These are phyloP conservation scores for Xerophyta viscosa DNA, from an alignment of 106 monocot species.

Conservation along the genomic window DNA sequence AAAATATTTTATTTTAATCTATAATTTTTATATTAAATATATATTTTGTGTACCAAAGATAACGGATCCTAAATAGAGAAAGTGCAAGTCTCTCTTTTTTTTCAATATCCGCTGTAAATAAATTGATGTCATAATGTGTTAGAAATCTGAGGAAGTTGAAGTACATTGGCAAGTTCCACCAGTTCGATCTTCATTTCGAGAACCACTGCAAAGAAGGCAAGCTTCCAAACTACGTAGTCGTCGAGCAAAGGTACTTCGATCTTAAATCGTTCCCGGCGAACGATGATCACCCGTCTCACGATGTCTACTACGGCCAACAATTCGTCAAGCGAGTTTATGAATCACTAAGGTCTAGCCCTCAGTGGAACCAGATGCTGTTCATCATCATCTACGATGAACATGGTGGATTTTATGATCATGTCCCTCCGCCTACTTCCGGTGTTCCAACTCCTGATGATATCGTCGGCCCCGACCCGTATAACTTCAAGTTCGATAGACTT, in stretches of 20 bases:
- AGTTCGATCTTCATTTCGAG: slow-evolving; percentile 71
- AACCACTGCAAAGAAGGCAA: slow-evolving; percentile 75
- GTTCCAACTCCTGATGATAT: slow-evolving; percentile 84
- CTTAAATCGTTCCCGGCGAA: slow-evolving; percentile 71
- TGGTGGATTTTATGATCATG: slow-evolving; percentile 94
- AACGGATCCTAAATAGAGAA: no score
- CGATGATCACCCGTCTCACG: slow-evolving; percentile 93
- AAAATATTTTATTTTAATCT: no score
- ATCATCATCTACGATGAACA: slow-evolving; percentile 89
- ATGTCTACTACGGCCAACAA: slow-evolving; percentile 78
- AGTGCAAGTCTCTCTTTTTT: no score
- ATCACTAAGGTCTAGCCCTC: slow-evolving; percentile 75
- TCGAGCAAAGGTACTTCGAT: slow-evolving; percentile 92
- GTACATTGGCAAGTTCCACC: slow-evolving; percentile 58
- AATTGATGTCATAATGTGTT: neutral
- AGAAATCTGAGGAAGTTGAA: slow-evolving; percentile 76
- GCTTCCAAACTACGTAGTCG: slow-evolving; percentile 87
- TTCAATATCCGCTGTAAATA: neutral
- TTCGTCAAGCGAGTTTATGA: slow-evolving; percentile 88
- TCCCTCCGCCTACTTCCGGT: slow-evolving; percentile 54
- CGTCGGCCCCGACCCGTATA: slow-evolving; percentile 55
- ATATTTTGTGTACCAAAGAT: no score
- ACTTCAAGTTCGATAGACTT: slow-evolving; percentile 78
- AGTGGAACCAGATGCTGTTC: slow-evolving; percentile 84
- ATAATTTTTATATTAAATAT: no score